Conservation (phyloP, 306 rosid species). For the Pyrus betulifolia region DNA sequence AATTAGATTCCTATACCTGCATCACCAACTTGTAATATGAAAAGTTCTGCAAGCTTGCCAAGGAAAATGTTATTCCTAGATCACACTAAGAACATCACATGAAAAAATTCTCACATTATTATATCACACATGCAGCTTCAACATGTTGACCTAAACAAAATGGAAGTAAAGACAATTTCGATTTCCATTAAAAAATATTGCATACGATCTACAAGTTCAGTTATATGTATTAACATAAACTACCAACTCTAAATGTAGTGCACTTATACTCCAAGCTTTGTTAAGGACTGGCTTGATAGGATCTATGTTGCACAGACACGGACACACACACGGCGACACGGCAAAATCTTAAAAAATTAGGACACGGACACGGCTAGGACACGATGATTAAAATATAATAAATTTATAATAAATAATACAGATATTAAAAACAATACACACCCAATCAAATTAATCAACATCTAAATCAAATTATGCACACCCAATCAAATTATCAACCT, state of each 20-base stretch:
- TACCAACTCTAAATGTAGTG: background rate
- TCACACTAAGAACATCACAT: constrained; percentile 9
- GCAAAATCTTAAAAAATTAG: too few species aligned
- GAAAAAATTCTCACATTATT: constrained; percentile 1
- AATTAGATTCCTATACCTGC: constrained; percentile 86
- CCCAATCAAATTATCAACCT: too few species aligned
- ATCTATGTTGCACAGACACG: too few species aligned
- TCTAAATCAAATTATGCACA: too few species aligned
- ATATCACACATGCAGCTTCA: constrained; percentile 1
- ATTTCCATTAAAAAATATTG: background rate
- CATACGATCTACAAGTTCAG: too few species aligned
- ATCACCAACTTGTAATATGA: constrained; percentile 4
- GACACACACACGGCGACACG: too few species aligned
- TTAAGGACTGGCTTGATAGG: too few species aligned
- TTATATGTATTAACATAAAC: background rate
- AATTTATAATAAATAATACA: too few species aligned
- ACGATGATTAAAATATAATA: too few species aligned
- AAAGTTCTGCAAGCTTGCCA: constrained; percentile 11
- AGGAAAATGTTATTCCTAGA: background rate
- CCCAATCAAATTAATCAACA: too few species aligned
- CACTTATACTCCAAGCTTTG: background rate
- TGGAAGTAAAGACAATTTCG: background rate
- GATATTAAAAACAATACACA: too few species aligned
- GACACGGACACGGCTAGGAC: too few species aligned
- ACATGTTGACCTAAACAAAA: constrained; percentile 3